phyloP scores from a whole-genome alignment of 2,329 filamentous ascomycete genomes.

The Pseudogymnoascus sp. region DNA sequence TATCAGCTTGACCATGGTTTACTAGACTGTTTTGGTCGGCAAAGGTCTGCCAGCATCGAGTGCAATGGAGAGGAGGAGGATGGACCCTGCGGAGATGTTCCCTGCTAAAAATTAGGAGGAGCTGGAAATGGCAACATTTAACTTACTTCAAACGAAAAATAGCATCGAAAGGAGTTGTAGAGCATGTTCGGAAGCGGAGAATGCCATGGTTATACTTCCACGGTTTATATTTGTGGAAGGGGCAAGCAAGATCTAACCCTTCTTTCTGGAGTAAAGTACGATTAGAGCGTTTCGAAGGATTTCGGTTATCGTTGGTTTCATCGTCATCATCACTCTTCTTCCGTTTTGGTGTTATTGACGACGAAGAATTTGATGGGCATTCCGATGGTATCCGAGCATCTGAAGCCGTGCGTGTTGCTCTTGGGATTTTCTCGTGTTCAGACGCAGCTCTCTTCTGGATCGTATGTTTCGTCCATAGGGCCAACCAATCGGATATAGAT shows the following conservation, averaged over 20 bases:
- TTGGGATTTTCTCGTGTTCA: too few species aligned
- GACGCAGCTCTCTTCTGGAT: neutral
- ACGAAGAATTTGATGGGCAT: neutral
- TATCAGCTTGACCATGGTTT: neutral
- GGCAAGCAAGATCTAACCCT: neutral
- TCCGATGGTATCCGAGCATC: neutral
- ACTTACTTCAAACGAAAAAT: constrained; percentile 1
- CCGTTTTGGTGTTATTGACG: neutral
- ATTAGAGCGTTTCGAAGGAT: neutral
- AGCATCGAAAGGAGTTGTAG: neutral
- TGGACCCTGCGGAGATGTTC: neutral
- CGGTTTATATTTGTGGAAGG: neutral
- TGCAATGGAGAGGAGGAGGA: neutral
- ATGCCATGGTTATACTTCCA: neutral
- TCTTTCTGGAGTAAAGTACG: neutral
- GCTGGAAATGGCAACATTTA: neutral
- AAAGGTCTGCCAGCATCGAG: neutral
- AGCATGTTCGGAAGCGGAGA: neutral
- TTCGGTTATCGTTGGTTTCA: neutral
- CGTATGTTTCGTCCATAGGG: neutral
- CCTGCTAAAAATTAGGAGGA: neutral
- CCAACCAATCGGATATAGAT: neutral
- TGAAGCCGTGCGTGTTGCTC: neutral
- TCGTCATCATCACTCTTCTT: neutral
- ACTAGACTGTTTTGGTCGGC: neutral